These are phyloP conservation scores for Fusarium illudens DNA, from an alignment of 2,329 filamentous ascomycete genomes.

Conservation along the genomic window DNA sequence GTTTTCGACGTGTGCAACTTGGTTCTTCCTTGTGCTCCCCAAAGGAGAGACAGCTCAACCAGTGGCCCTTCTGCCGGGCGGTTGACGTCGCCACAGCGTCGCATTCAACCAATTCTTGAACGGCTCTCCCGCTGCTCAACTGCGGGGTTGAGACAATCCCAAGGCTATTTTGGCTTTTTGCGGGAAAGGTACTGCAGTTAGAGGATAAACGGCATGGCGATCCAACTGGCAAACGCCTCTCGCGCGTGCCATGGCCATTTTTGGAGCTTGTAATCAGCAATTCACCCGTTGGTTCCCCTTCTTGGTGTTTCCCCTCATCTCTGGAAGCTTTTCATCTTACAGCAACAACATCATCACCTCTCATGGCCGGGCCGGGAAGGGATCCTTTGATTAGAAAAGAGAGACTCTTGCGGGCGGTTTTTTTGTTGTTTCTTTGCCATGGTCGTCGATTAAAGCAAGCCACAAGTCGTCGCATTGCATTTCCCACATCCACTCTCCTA, in stretches of 20 bases:
- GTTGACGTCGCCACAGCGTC: conserved; percentile 26
- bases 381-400: not conserved
- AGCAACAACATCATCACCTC: no score
- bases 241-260: conserved; percentile 20
- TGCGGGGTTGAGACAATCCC: conserved; percentile 24
- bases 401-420: not conserved
- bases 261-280: conserved; percentile 23
- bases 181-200: conserved; percentile 1
- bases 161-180: conserved; percentile 7
- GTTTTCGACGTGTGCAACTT: not conserved
- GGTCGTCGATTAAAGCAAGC: not conserved
- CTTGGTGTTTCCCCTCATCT: conserved; percentile 17
- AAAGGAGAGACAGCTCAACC: not conserved
- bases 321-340: not conserved
- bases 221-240: conserved; percentile 1
- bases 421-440: not conserved
- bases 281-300: not conserved
- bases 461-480: not conserved
- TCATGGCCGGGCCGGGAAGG: not conserved
- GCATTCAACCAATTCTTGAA: conserved; percentile 22
- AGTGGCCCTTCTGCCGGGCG: conserved; percentile 1
- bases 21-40: not conserved
- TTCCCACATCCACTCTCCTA: not conserved
- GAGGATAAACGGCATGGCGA: conserved; percentile 21
- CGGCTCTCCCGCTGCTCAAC: not conserved